Evolutionary conservation across 805 yeast genomes (phyloP), one percentile per base, ranked within the genome.

Genomic region (Candida fluviatilis): DNA sequence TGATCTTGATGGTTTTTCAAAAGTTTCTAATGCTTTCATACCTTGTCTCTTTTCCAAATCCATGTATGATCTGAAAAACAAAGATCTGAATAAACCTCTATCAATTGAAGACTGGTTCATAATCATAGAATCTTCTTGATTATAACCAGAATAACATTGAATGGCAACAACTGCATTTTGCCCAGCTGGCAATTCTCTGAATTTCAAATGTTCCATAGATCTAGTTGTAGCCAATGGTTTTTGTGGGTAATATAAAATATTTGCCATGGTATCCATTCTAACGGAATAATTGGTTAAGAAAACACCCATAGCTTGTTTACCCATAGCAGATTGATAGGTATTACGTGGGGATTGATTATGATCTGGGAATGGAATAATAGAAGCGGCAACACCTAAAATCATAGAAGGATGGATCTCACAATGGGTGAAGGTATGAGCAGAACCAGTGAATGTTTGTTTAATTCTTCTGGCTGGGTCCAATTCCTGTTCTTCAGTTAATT

Each of bases 231-330:
- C 99, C 59, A 93, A 71, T 12, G 99, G 99, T 62, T 93, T 93
- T 61, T 93, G 99, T 29, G 99, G 99, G 58, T 93, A 93, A 60
- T 93, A 93, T 50, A 93, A 73, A 52, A 93, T 91, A 58, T 93
- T 93, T 7, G 99, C 97, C 99, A 93, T 93, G 1, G 99, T 93
- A 65, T 93, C 99, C 99, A 93, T 93, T 69, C 99, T 86, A 37
- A 91, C 96, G 42, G 83, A 78, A 63, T 91, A 93, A 58, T 93
- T 93, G 4, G 99, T 93, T 54, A 91, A 75, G 64, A 86, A 91
- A 7, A 93, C 98, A 60, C 99, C 99, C 99, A 93, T 93, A 41
- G 99, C 99, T 70, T 93, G 99, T 66, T 93, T 93, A 80, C 99
- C 99, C 99, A 93, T 93, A 47, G 99, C 99, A 60, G 96, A 90